These are phyloP conservation scores for Saccharomyces uvarum DNA, from an alignment of 1,139 yeast species.

Conservation along the genomic window DNA sequence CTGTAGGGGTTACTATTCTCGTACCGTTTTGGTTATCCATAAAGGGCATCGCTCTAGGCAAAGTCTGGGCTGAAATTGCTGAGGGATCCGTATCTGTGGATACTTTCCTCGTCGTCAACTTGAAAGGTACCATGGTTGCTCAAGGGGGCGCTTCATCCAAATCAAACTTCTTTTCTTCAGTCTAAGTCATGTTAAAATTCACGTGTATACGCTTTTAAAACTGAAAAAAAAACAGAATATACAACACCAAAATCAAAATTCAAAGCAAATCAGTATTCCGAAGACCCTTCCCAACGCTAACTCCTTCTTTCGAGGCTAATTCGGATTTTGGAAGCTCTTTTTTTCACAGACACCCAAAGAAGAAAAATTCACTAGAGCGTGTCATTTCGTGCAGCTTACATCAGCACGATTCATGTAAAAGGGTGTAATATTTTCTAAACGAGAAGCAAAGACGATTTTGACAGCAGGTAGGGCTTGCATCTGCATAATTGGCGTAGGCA, in stretches of 20 bases:
- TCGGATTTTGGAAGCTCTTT: not conserved
- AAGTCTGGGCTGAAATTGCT: constrained; percentile 2
- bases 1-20: constrained; percentile 22
- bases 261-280: not conserved
- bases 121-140: constrained; percentile 28
- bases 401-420: not conserved
- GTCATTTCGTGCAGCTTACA: constrained; percentile 1
- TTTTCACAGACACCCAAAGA: not conserved
- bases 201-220: not conserved
- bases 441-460: not conserved
- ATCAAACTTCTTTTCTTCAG: not conserved
- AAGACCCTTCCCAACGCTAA: not conserved
- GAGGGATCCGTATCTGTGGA: constrained; percentile 18
- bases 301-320: not conserved
- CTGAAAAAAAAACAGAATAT: not conserved
- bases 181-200: not conserved
- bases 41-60: constrained; percentile 7
- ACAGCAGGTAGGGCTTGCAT: not conserved
- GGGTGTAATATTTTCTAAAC: not conserved
- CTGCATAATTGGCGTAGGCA: not conserved
- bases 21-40: not conserved
- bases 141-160: not conserved
- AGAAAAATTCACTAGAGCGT: not conserved
- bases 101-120: constrained; percentile 26
- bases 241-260: not conserved